Conservation (phyloP, 2,329 filamentous ascomycete genomes). For the Diaporthe nobilis region DNA sequence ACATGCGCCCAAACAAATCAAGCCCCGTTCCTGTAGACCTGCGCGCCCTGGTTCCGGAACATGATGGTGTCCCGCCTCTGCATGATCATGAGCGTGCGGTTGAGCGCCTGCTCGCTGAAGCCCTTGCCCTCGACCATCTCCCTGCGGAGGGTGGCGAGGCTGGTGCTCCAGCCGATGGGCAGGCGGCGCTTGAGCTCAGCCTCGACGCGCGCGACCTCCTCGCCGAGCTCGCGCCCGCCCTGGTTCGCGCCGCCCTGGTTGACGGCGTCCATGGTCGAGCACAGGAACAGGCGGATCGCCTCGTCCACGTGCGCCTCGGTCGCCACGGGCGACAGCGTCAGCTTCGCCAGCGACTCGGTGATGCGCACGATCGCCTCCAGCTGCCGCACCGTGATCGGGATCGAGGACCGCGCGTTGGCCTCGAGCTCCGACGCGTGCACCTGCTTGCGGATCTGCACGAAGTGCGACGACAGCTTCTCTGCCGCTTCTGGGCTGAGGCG, state of each 20-base stretch:
- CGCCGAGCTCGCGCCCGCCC: constrained; percentile 89
- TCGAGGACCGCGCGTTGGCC: constrained; percentile 90
- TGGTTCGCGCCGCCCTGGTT: constrained; percentile 85
- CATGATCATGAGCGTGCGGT: constrained; percentile 86
- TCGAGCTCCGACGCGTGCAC: constrained; percentile 93
- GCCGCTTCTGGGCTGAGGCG: constrained; percentile 91
- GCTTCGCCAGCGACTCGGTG: constrained; percentile 93
- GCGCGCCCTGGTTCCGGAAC: constrained; percentile 81
- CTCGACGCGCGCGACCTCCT: constrained; percentile 89
- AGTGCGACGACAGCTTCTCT: constrained; percentile 96
- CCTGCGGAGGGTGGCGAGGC: constrained; percentile 84
- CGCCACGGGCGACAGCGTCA: constrained; percentile 87
- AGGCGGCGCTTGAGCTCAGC: constrained; percentile 88
- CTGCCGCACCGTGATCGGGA: constrained; percentile 97
- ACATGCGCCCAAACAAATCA: constrained; percentile 52
- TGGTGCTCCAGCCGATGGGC: constrained; percentile 96
- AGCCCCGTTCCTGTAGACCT: constrained; percentile 81
- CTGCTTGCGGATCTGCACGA: constrained; percentile 94
- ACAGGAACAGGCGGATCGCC: constrained; percentile 95
- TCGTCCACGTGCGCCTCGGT: constrained; percentile 96
- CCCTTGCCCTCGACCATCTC: constrained; percentile 95
- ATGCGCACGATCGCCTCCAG: constrained; percentile 98
- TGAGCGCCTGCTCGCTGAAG: constrained; percentile 88
- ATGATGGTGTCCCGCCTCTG: constrained; percentile 90
- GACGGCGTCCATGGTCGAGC: constrained; percentile 97